These are phyloP conservation scores for Amorphotheca resinae DNA, from an alignment of 495 filamentous ascomycete genomes.

Conservation along the genomic window DNA sequence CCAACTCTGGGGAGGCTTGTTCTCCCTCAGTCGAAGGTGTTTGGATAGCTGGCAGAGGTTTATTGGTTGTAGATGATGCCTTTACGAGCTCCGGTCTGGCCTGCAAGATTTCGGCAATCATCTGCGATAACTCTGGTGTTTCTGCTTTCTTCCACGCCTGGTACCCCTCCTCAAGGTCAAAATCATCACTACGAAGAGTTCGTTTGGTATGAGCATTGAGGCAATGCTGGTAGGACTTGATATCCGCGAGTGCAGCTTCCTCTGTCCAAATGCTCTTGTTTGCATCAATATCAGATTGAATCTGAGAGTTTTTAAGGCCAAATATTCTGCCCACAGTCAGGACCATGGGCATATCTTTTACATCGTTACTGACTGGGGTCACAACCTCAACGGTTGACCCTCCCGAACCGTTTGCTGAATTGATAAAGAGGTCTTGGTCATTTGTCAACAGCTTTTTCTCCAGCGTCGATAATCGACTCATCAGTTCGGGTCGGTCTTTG, in stretches of 20 bases:
- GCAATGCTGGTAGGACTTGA: conserved; percentile 85
- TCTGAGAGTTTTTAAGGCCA: conserved; percentile 56
- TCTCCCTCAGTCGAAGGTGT: conserved; percentile 29
- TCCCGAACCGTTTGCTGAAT: conserved; percentile 28
- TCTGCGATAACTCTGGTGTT: conserved; percentile 68
- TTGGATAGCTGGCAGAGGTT: conserved; percentile 33
- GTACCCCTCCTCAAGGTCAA: conserved; percentile 83
- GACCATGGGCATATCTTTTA: conserved; percentile 94
- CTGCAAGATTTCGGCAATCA: conserved; percentile 83
- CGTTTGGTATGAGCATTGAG: conserved; percentile 64
- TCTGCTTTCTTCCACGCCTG: conserved; percentile 83
- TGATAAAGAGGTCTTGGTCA: conserved; percentile 70
- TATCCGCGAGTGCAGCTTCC: conserved; percentile 75
- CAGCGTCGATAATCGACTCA: conserved; percentile 60
- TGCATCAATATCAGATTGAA: conserved; percentile 75
- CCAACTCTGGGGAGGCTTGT: conserved; percentile 44
- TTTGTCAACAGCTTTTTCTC: conserved; percentile 93
- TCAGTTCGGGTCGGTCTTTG: conserved; percentile 70
- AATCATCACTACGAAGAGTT: conserved; percentile 72
- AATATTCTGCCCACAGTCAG: conserved; percentile 78
- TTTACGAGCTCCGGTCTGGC: conserved; percentile 79
- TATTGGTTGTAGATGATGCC: conserved; percentile 22
- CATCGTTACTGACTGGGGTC: conserved; percentile 72
- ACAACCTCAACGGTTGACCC: conserved; percentile 62
- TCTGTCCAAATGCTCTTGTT: conserved; percentile 79